These are phyloP conservation scores for Fonsecaea pedrosoi DNA, from an alignment of 2,329 filamentous ascomycete species.

Conservation along the genomic window DNA sequence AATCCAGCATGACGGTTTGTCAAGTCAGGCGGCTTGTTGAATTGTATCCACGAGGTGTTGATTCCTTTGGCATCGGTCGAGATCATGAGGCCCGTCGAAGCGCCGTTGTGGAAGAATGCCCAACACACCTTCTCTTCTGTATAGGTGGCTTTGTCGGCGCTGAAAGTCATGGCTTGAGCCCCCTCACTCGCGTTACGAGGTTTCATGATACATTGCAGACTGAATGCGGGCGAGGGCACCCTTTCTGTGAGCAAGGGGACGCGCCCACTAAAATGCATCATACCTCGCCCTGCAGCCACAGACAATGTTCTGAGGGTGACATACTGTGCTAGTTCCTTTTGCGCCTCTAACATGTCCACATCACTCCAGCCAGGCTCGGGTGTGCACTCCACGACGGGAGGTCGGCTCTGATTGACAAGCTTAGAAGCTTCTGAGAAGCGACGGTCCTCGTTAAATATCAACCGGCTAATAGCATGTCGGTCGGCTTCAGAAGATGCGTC, in stretches of 20 bases:
- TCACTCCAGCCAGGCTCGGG: constrained; percentile 81
- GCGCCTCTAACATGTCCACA: constrained; percentile 84
- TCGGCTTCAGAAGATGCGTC: constrained; percentile 85
- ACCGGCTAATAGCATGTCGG: constrained; percentile 78
- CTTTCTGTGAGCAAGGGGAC: constrained; percentile 91
- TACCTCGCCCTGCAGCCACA: constrained; percentile 82
- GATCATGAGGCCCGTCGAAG: constrained; percentile 89
- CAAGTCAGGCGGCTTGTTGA: constrained; percentile 92
- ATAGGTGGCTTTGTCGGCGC: constrained; percentile 85
- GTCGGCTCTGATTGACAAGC: constrained; percentile 82
- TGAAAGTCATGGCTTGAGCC: constrained; percentile 59
- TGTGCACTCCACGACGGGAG: constrained; percentile 78
- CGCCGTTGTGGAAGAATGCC: constrained; percentile 98
- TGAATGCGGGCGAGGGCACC: constrained; percentile 87
- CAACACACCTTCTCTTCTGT: constrained; percentile 97
- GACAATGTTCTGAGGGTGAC: constrained; percentile 87
- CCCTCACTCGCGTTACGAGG: constrained; percentile 77
- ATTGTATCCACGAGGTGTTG: constrained; percentile 98
- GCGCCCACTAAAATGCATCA: constrained; percentile 86
- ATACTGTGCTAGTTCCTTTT: constrained; percentile 86
- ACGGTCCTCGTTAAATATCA: constrained; percentile 90
- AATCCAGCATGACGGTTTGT: constrained; percentile 97
- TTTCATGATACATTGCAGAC: constrained; percentile 87
- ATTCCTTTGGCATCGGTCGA: constrained; percentile 90
- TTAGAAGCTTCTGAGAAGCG: constrained; percentile 84